Evolutionary conservation across 768 basidiomycete species (phyloP), one percentile per base, ranked within the genome.

Genomic region (Hygrophorus pudorinus): DNA sequence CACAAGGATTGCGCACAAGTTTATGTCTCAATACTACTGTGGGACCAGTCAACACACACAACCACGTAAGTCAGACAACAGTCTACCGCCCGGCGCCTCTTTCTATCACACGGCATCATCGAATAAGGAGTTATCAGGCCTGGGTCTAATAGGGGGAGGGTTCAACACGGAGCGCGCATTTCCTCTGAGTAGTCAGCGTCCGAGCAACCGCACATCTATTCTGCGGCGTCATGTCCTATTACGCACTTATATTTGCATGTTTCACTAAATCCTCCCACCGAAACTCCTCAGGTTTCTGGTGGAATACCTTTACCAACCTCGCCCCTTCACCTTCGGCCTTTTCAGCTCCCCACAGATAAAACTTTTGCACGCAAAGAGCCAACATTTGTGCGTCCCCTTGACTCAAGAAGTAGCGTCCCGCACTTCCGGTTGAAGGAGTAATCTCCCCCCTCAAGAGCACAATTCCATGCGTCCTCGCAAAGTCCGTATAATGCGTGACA

Each of bases 381-480:
- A 98, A 71, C 29, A 86, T 51, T 50, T 96, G 92, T 0, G 91
- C 89, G 52, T 96, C 91, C 43, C 77, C 71, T 58, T 92, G 87
- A 45, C 64, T 70, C 31, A 97, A 60, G 60, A 88, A 61, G 54
- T 72, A 85, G n/a, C n/a, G n/a, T n/a, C n/a, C n/a, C n/a, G n/a
- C n/a, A n/a, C n/a, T n/a, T n/a, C n/a, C n/a, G 14, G 76, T 61
- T 1, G 79, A 72, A 1, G 87, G 80, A 0, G 90, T 90, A 48
- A 97, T 81, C 64, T 97, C 93, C 16, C 94, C 96, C 13, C 91
- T 72, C 62, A 98, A 69, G 3, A 99, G 75, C 2, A 97, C 88
- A 36, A 85, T 59, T 9, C 78, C 80, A 55, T 97, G 90, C 3
- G 85, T 79, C 20, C 72, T 61, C 1, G 81, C 77, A 4, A 99